Conservation (phyloP, 768 basidiomycete genomes). For the Ramaria rubella region DNA sequence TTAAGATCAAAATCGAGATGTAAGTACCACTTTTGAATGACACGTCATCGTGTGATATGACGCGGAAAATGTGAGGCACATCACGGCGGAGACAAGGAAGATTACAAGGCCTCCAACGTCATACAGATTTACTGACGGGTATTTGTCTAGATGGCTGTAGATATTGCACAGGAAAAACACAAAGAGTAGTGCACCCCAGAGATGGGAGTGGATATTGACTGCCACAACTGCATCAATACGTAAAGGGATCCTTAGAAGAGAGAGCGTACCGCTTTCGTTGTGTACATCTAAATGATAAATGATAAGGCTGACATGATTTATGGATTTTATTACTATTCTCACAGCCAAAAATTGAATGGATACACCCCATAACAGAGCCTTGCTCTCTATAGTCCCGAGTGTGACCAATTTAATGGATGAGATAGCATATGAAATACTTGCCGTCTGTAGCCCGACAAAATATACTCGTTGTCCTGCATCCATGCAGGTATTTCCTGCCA, state of each 20-base stretch:
- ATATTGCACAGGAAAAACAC: constrained; percentile 48
- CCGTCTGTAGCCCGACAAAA: constrained; percentile 64
- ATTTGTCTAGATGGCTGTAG: constrained; percentile 43
- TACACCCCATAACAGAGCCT: constrained; percentile 64
- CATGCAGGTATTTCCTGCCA: constrained; percentile 62
- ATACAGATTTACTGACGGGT: constrained; percentile 50
- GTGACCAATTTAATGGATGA: not conserved
- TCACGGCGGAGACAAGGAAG: constrained; percentile 66
- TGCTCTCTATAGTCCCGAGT: constrained; percentile 39
- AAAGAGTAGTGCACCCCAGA: constrained; percentile 63
- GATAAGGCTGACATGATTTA: constrained; percentile 9
- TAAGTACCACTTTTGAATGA: constrained; percentile 62
- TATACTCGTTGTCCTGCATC: constrained; percentile 71
- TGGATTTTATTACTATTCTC: not conserved
- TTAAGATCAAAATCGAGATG: not conserved
- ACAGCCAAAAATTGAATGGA: constrained; percentile 23
- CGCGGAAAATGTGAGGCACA: constrained; percentile 67
- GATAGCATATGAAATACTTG: constrained; percentile 29
- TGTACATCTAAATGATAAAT: constrained; percentile 48
- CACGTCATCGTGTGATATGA: constrained; percentile 66
- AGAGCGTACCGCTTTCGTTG: constrained; percentile 61
- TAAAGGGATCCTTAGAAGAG: constrained; percentile 10
- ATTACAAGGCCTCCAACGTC: constrained; percentile 54
- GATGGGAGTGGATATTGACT: constrained; percentile 87
- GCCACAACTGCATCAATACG: constrained; percentile 12